Evolutionary conservation across 2,329 filamentous ascomycete species (phyloP).

Genomic region (Cercospora citrullina): DNA sequence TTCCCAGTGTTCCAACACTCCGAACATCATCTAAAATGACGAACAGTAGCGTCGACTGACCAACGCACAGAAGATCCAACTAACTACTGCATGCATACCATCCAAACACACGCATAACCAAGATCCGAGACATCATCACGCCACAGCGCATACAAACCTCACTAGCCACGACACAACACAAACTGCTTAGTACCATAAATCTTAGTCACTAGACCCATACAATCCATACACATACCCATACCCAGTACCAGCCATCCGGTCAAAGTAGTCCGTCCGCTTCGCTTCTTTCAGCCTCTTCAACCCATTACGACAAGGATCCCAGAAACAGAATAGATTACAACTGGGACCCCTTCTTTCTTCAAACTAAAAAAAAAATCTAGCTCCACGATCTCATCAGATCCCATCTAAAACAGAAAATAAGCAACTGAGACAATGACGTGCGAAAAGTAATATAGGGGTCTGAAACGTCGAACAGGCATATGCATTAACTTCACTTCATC

Average conservation of each 20-base stretch:
- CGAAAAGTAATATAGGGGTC: neutral
- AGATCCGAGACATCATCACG: neutral
- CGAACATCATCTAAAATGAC: no score
- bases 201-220: neutral
- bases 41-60: neutral
- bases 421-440: neutral
- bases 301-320: neutral
- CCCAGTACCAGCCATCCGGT: neutral
- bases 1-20: neutral
- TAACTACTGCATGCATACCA: neutral
- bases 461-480: neutral
- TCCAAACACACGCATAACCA: neutral
- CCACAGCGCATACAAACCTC: neutral
- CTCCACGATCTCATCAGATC: neutral
- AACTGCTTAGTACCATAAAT: neutral
- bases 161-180: neutral
- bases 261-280: neutral
- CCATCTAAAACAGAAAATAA: neutral
- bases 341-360: neutral
- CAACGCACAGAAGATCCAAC: neutral
- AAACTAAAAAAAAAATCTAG: neutral
- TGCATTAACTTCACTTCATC: neutral
- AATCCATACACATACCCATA: no score
- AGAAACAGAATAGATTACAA: no score
- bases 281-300: neutral